phyloP scores from a whole-genome alignment of 495 filamentous ascomycete species.

The Hypoxylon rickii region DNA sequence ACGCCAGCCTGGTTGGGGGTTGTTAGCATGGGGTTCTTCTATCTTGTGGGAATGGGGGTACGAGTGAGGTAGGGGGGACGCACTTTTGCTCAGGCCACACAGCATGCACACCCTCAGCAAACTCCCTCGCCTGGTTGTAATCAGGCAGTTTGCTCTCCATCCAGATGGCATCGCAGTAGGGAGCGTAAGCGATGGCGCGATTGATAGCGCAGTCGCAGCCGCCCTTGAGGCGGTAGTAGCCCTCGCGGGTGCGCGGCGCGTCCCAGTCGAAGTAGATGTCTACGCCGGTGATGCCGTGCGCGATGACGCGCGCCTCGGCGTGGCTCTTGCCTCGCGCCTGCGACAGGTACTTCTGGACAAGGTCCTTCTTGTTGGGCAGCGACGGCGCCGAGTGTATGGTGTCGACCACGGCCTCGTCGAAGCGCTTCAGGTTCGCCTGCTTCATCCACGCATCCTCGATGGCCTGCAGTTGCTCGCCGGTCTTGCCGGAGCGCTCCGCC shows the following conservation, averaged over 20 bases:
- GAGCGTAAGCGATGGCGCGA: conserved; percentile 88
- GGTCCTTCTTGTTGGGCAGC: conserved; percentile 66
- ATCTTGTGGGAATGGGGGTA: too few relatives aligned
- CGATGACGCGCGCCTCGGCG: conserved; percentile 78
- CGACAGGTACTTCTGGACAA: conserved; percentile 67
- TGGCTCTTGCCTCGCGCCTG: conserved; percentile 83
- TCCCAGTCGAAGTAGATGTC: conserved; percentile 97
- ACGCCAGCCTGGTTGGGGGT: conserved; percentile 67
- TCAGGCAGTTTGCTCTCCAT: conserved; percentile 99
- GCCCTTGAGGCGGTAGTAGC: conserved; percentile 89
- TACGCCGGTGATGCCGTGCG: conserved; percentile 73
- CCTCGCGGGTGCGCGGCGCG: conserved; percentile 84
- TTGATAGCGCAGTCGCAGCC: conserved; percentile 92
- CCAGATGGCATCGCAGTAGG: conserved; percentile 95
- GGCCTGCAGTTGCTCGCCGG: conserved; percentile 78
- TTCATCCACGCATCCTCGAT: conserved; percentile 89
- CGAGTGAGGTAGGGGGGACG: conserved; percentile 37
- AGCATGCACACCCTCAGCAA: conserved; percentile 90
- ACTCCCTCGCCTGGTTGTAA: conserved; percentile 89
- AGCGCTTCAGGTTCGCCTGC: conserved; percentile 87
- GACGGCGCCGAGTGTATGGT: conserved; percentile 65
- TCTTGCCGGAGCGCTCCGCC: conserved; percentile 83
- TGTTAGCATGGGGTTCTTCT: too few relatives aligned
- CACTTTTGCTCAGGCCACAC: conserved; percentile 97
- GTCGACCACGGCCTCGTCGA: conserved; percentile 85